Evolutionary conservation across 441 rosid species (phyloP), one percentile per base, ranked within the genome.

Genomic region (Populus hybrid): DNA sequence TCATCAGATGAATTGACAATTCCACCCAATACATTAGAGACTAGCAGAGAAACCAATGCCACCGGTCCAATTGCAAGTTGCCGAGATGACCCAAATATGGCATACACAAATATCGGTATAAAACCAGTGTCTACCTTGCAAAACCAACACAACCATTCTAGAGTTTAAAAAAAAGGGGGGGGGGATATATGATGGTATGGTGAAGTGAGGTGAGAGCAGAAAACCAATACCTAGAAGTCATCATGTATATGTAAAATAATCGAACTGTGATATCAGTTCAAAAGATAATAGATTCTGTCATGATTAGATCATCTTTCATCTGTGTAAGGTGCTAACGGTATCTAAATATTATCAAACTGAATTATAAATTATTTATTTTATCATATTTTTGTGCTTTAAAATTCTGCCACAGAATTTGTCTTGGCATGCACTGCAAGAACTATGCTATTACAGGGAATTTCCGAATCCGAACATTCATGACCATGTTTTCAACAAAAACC

Each of bases 41-140:
- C 97, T 42, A 95, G 92, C 76, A 95, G 94, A 73, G 98, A 95
- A 64, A 95, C 97, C 90, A 95, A 89, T 77, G 98, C 98, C 71
- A 95, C 98, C 36, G 98, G 98, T 79, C 98, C 98, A 76, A 92
- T 85, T 26, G 98, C 98, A 84, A 95, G 92, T 87, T 95, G 98
- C 66, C 97, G 94, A 67, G 98, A 95, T 21, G 98, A 93, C 70
- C 98, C 98, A 66, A 95, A 92, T 70, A 93, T 70, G 24, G 91
- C 91, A 80, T 95, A 93, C 73, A 93, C 90, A 85, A 92, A 95
- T 76, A 95, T 83, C 21, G 98, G 98, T 83, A 95, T 87, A 83
- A 95, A 93, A 50, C 97, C 95, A 82, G 90, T 83, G 81, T 95
- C 98, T 95, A 81, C 85, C 82, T 77, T 81, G 84, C 85, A 84